Conservation (phyloP, 1,284 basidiomycete species). For the Tilletiaria anomala region DNA sequence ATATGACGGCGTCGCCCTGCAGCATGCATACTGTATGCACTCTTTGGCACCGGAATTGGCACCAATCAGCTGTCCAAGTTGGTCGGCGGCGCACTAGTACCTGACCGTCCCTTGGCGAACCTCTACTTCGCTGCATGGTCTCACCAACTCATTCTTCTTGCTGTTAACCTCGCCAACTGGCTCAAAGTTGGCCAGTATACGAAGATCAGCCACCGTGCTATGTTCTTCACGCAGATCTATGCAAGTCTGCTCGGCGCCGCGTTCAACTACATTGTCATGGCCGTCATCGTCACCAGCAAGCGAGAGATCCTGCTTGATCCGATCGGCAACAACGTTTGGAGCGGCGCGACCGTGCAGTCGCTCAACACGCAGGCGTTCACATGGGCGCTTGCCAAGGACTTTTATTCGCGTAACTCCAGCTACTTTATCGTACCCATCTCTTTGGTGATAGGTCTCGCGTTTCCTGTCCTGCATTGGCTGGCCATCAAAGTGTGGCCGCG, state of each 20-base stretch:
- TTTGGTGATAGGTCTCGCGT: conserved; percentile 7
- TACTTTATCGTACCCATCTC: conserved; percentile 15
- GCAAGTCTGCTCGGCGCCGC: conserved; percentile 13
- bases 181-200: conserved; percentile 20
- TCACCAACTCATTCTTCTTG: conserved; percentile 12
- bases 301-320: conserved; percentile 14
- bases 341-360: conserved; percentile 13
- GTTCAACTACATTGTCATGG: conserved; percentile 16
- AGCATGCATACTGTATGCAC: conserved; percentile 10
- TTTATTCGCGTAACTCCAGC: conserved; percentile 7
- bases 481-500: conserved; percentile 4
- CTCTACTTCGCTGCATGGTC: conserved; percentile 19
- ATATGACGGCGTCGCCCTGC: too few relatives aligned
- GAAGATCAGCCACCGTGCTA: conserved; percentile 15
- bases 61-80: conserved; percentile 18
- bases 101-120: conserved; percentile 17
- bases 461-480: conserved; percentile 8
- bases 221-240: conserved; percentile 12
- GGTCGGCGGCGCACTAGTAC: conserved; percentile 15
- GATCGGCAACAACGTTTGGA: conserved; percentile 15
- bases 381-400: conserved; percentile 15
- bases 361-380: conserved; percentile 15
- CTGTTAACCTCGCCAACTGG: conserved; percentile 7
- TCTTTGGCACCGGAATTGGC: conserved; percentile 6
- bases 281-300: conserved; percentile 6